Evolutionary conservation across 495 filamentous ascomycete species (phyloP), one percentile per base, ranked within the genome.

Genomic region (Aspergillus hancockii): DNA sequence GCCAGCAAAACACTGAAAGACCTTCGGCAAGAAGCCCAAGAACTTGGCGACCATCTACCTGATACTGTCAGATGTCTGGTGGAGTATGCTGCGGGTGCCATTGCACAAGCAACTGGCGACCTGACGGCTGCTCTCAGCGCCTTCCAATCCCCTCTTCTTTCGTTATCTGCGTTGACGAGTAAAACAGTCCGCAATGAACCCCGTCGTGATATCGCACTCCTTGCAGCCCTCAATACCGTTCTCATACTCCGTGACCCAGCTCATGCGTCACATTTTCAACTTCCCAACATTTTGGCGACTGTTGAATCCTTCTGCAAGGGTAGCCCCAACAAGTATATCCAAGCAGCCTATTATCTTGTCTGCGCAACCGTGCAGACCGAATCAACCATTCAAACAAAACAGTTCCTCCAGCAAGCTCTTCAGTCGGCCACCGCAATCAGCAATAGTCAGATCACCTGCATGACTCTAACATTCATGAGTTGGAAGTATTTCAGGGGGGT

Each of bases 391-490:
- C 83, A 88, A 55, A 87, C 88, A 38, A 98, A 97, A 71, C 80
- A 87, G 41, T 84, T 85, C 70, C 86, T 97, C 23, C 84, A 90
- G 58, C 77, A 79, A 45, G 86, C 86, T 0, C 76, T 88, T n/a
- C 73, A 82, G 45, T 75, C 79, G 3, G 81, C 86, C 31, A 83
- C 83, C 6, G 65, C 73, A 9, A 78, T 83, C 31, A 67, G 73
- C 51, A 89, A 91, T 65, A 78, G 73, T 49, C 93, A 94, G 54
- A 88, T 92, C 56, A 81, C 91, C 9, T 88, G 85, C 61, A 90
- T 97, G 61, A 85, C 88, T 5, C 79, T 99, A 41, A 91, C 83
- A 61, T 85, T 95, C 63, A 93, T 98, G 91, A 88, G 88, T 63
- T 83, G 78, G 69, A 83, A 85, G 47, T 92, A 98, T 70, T 98